Evolutionary conservation across 331 rosid species (phyloP), one percentile per base, ranked within the genome.

Genomic region (Acacia pycnantha): DNA sequence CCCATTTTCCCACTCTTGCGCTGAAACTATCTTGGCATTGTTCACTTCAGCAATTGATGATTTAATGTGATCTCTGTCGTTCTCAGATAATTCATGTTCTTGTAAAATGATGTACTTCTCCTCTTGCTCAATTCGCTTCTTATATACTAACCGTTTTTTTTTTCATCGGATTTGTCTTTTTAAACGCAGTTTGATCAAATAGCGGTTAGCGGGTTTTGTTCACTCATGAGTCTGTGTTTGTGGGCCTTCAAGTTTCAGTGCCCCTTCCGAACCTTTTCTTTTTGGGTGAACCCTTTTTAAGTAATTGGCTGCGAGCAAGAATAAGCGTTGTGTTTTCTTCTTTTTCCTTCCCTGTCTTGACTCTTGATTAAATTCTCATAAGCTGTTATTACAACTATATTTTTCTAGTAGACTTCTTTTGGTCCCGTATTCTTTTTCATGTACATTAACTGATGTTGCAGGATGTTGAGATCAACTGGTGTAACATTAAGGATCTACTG

Each of bases 391-490:
- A 51, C 65, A 29, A 4, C 0, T 18, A 18, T 41, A 8, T 35
- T 64, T 16, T 44, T 29, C 27, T n/a, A 62, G n/a, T 19, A 8
- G 61, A 41, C n/a, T 48, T 35, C 66, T 47, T 79, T 58, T 67
- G 24, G 50, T 44, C 64, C 22, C 19, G 5, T 26, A 33, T 7
- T 19, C 22, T 18, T 51, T 62, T 65, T 82, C 53, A 59, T 47
- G 22, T 46, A 46, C 35, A 22, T 76, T 79, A 67, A 22, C 47
- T 83, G 81, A 82, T 82, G 22, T 76, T 82, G 78, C 88, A 88
- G 89, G 85, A 81, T 83, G 59, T 21, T 27, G 80, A 47, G 82
- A 73, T 70, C 56, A 71, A 69, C 26, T 65, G 46, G 54, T 58
- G 58, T 48, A 77, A 71, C 69, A 81, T 71, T 33, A 19, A 61